Evolutionary conservation across 768 basidiomycete species (phyloP), one percentile per base, ranked within the genome.

Genomic region (Rhodotorula graminis): DNA sequence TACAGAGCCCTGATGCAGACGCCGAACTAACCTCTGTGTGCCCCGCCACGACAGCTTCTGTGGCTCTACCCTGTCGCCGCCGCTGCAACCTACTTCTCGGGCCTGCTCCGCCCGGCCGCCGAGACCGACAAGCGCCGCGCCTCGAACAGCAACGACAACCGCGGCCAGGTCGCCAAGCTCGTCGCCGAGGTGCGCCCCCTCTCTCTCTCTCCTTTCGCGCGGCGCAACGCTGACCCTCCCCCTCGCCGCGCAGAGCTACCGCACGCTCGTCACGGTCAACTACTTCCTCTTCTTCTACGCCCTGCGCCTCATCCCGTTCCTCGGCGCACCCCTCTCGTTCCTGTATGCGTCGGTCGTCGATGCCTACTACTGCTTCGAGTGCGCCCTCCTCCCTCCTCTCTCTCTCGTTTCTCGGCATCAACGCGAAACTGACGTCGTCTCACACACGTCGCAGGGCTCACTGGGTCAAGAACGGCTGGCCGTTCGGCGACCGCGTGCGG

Each of bases 281-380:
- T 90, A 90, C 23, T 83, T 92, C 31, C 78, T 86, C 15, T 82
- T 92, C 29, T 89, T 89, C 9, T 87, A 89, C 70, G 84, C 84
- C 25, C 82, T 94, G 46, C 82, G 84, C 11, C 83, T 84, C 64
- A 83, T 91, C 29, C 92, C 92, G 5, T 83, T 85, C 67, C 81
- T 88, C 21, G 92, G 92, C 16, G 83, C 85, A 1, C 70, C 83
- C 3, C 81, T 85, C 11, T 86, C 87, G 40, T 90, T 92, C 78
- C 79, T 86, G 11, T 93, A 92, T 78, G 81, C 92, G 69, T 92
- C 90, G 77, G 91, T 92, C 89, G 84, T 93, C 58, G 88, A 93
- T 80, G 85, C 92, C 89, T 93, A 92, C 80, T 93, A 93, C 81
- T 92, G 89, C 81, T 93, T 93, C 77, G 92, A 93, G 91, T 92